Evolutionary conservation across 345 rosid genomes (phyloP).

Genomic region (Noccaea bulbosa): DNA sequence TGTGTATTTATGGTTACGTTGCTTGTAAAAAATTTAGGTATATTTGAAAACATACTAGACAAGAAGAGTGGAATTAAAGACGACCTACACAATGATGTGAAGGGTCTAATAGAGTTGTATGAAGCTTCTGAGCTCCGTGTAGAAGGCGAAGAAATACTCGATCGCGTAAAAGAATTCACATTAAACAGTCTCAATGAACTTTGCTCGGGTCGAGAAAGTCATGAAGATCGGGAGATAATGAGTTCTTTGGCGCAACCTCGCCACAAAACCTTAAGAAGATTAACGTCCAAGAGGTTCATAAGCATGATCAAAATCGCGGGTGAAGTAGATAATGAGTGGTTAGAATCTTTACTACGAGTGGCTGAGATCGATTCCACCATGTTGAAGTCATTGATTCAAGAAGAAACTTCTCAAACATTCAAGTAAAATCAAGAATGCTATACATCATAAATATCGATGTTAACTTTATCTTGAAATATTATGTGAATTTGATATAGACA

Average conservation of each 20-base stretch:
- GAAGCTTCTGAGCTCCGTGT: conserved; percentile 62
- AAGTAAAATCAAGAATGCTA: conserved; percentile 35
- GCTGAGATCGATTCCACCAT: conserved; percentile 46
- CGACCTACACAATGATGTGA: conserved; percentile 32
- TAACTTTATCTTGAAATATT: not conserved
- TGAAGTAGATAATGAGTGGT: conserved; percentile 40
- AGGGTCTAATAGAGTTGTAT: conserved; percentile 48
- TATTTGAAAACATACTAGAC: conserved; percentile 43
- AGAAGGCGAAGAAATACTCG: conserved; percentile 57
- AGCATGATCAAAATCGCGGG: conserved; percentile 7
- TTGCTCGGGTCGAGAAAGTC: not conserved
- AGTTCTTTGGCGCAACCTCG: conserved; percentile 44
- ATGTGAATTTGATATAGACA: not conserved
- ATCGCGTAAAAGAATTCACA: conserved; percentile 42
- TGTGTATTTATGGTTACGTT: not conserved
- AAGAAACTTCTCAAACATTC: conserved; percentile 44
- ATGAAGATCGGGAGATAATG: conserved; percentile 33
- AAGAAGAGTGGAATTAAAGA: conserved; percentile 35
- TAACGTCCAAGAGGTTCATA: conserved; percentile 39
- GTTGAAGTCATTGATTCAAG: conserved; percentile 41
- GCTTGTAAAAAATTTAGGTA: conserved; percentile 36
- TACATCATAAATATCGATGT: not conserved
- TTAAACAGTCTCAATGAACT: conserved; percentile 35
- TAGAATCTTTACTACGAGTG: conserved; percentile 42
- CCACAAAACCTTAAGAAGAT: conserved; percentile 50